A percentile compares a stretch with the other conserved stretches of the same genome.
These are phyloP conservation scores for Coniochaeta sp. DNA, from an alignment of 2,329 filamentous ascomycete species.

Conservation along the genomic window DNA sequence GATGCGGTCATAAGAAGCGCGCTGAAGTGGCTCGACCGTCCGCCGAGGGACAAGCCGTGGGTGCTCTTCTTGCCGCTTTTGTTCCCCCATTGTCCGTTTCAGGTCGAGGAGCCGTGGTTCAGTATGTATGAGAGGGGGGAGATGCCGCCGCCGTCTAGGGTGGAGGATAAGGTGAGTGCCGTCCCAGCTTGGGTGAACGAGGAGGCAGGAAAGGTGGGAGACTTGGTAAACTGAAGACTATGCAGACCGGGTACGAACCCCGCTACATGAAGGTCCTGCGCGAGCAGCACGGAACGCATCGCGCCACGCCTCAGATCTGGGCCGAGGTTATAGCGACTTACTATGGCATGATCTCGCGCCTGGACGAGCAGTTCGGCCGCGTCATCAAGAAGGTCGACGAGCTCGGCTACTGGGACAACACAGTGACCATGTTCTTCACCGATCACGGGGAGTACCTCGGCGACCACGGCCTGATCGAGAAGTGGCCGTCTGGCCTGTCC, in stretches of 20 bases:
- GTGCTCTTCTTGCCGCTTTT: slow-evolving; percentile 33
- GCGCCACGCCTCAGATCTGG: slow-evolving; percentile 33
- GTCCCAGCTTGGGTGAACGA: background rate
- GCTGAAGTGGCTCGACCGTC: slow-evolving; percentile 33
- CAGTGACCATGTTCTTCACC: slow-evolving; percentile 35
- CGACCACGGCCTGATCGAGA: slow-evolving; percentile 39
- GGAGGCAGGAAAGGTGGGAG: too few species aligned
- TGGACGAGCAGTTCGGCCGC: slow-evolving; percentile 37
- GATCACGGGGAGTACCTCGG: slow-evolving; percentile 39
- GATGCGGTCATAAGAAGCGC: slow-evolving; percentile 32
- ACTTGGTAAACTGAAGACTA: slow-evolving; percentile 1
- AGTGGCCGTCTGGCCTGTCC: slow-evolving; percentile 36
- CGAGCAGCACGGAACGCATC: slow-evolving; percentile 26
- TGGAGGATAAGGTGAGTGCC: slow-evolving; percentile 7
- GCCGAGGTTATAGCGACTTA: slow-evolving; percentile 35
- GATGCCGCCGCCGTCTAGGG: slow-evolving; percentile 9
- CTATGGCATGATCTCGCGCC: slow-evolving; percentile 36
- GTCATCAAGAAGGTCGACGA: slow-evolving; percentile 26
- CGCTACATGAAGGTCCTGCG: slow-evolving; percentile 31
- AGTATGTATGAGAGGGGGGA: slow-evolving; percentile 32
- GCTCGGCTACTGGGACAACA: slow-evolving; percentile 26
- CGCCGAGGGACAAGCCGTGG: slow-evolving; percentile 31
- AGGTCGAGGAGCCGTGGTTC: slow-evolving; percentile 39
- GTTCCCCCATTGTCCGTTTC: slow-evolving; percentile 38
- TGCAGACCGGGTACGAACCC: slow-evolving; percentile 32